A percentile compares a stretch with the other conserved stretches of the same genome.
phyloP scores from a whole-genome alignment of 1,139 yeast species.

The Geotrichum armillariae region DNA sequence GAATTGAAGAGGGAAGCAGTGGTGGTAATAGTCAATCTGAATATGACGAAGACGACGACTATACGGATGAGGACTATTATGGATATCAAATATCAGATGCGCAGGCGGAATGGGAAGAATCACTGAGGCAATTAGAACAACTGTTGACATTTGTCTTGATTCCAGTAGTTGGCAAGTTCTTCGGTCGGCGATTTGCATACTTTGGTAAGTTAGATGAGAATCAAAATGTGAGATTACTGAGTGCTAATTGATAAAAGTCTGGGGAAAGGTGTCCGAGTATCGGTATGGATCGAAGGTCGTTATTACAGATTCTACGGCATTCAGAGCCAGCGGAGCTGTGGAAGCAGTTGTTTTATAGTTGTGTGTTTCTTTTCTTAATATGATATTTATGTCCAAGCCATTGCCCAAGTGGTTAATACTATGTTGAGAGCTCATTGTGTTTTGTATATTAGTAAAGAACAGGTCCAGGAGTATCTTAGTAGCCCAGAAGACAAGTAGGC shows the following conservation, averaged over 20 bases:
- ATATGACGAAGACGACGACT: not conserved
- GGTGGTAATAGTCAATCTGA: not conserved
- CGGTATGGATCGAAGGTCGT: conserved; percentile 17
- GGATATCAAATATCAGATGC: conserved; percentile 42
- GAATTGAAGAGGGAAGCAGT: not conserved
- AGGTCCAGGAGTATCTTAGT: no score
- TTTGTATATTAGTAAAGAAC: no score
- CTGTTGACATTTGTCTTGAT: conserved; percentile 58
- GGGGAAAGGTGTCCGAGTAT: conserved; percentile 19
- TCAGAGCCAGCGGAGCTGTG: conserved; percentile 19
- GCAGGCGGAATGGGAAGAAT: conserved; percentile 81
- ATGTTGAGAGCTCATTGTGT: no score
- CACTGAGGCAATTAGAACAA: conserved; percentile 58
- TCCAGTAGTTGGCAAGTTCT: conserved; percentile 68
- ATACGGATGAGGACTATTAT: conserved; percentile 1
- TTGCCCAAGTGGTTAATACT: no score
- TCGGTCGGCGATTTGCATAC: conserved; percentile 65
- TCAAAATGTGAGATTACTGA: not conserved
- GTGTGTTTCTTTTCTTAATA: not conserved
- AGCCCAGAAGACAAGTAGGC: no score
- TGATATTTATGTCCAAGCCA: not conserved
- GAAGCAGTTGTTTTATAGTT: conserved; percentile 18
- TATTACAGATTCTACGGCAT: conserved; percentile 17
- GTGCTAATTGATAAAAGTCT: conserved; percentile 12
- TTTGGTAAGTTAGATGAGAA: conserved; percentile 30